phyloP scores from a whole-genome alignment of 768 basidiomycete species.

The Pleurotus giganteus region DNA sequence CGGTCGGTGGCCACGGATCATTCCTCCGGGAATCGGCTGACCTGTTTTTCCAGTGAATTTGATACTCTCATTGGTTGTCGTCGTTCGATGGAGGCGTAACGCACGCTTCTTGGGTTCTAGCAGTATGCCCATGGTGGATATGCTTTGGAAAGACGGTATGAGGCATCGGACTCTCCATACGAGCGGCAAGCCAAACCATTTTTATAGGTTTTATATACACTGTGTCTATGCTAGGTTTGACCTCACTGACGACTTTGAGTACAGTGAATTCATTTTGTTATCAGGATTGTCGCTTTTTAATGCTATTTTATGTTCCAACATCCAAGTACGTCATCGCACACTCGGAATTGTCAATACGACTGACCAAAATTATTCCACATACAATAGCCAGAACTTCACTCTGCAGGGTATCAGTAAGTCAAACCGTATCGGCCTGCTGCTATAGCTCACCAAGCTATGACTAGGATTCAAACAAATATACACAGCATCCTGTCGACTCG shows the following conservation, averaged over 20 bases:
- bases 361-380: too few relatives aligned
- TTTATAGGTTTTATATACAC: not conserved
- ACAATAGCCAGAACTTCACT: too few relatives aligned
- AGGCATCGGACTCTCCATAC: not conserved
- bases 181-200: too few relatives aligned
- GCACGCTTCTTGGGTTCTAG: not conserved
- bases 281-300: not conserved
- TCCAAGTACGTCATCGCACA: too few relatives aligned
- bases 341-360: too few relatives aligned
- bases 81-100: not conserved
- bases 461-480: too few relatives aligned
- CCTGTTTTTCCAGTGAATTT: not conserved
- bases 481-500: too few relatives aligned
- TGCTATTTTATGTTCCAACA: not conserved
- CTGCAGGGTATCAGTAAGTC: too few relatives aligned
- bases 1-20: not conserved
- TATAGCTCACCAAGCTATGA: too few relatives aligned
- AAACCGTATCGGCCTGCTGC: too few relatives aligned
- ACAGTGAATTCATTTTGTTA: not conserved
- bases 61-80: not conserved
- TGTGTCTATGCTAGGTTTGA: not conserved
- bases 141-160: conserved; percentile 1
- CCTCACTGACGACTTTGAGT: too few relatives aligned
- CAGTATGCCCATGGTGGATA: not conserved
- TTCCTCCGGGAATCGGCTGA: not conserved